These are phyloP conservation scores for Singerocomus inundabilis DNA, from an alignment of 1,284 basidiomycete species.

Conservation along the genomic window DNA sequence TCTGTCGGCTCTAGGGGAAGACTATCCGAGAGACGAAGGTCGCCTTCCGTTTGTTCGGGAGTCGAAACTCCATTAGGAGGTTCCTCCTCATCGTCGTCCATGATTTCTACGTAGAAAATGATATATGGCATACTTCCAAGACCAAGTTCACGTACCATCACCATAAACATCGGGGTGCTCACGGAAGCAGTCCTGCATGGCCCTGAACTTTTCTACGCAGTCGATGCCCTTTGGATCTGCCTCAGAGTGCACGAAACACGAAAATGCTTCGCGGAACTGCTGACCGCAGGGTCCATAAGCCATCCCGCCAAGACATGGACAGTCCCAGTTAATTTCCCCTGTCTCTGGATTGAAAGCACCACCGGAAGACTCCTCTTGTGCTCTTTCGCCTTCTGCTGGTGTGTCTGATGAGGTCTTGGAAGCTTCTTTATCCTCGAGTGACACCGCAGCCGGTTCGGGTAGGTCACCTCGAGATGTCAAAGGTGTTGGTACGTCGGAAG, in stretches of 20 bases:
- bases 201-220: slow-evolving; percentile 97
- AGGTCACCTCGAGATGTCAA: slow-evolving; percentile 5
- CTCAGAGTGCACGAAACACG: slow-evolving; percentile 95
- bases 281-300: slow-evolving; percentile 94
- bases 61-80: slow-evolving; percentile 3
- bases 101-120: slow-evolving; percentile 47
- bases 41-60: slow-evolving; percentile 9
- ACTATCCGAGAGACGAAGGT: slow-evolving; percentile 3
- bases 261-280: slow-evolving; percentile 95
- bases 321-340: slow-evolving; percentile 98
- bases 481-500: slow-evolving; percentile 12
- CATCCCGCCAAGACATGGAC: slow-evolving; percentile 98
- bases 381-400: slow-evolving; percentile 26
- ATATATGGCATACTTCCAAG: slow-evolving; percentile 3
- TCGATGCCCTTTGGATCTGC: slow-evolving; percentile 97
- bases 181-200: slow-evolving; percentile 98
- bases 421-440: slow-evolving; percentile 1
- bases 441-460: slow-evolving; percentile 2
- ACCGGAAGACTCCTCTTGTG: slow-evolving; percentile 36
- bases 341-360: slow-evolving; percentile 89
- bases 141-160: slow-evolving; percentile 61
- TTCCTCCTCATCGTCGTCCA: slow-evolving; percentile 56
- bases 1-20: slow-evolving; percentile 9
- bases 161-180: slow-evolving; percentile 94
- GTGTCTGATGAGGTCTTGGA: slow-evolving; percentile 8